Evolutionary conservation across 2,329 filamentous ascomycete species (phyloP), one percentile per base, ranked within the genome.

Genomic region (Domatiomyces globalis): DNA sequence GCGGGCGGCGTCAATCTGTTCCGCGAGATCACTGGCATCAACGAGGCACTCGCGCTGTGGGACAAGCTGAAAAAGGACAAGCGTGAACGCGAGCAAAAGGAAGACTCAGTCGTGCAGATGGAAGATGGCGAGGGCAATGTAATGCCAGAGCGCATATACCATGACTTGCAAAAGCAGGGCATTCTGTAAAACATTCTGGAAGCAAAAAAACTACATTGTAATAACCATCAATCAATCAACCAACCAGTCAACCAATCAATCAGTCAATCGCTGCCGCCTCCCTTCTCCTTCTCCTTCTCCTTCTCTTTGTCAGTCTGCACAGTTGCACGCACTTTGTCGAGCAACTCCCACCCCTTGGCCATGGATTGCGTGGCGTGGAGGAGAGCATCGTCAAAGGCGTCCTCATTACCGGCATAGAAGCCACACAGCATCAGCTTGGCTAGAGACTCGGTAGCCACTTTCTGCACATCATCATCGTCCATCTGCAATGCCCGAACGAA

Each of bases 131-230:
- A 94, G 65, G 92, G 92, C 46, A 96, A 98, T 63, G 92, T 98
- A 52, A 98, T 98, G 92, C 92, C 94, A 0, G 88, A 95, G 71
- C 94, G 95, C 75, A 90, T 98, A 50, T 98, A 95, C 67, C 83
- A 89, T 59, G 92, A 98, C 75, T 70, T 96, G 68, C 85, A 87
- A 69, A 94, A 94, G 71, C 87, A 94, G 66, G 90, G 90, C 33
- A 73, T 95, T 63, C 71, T 94, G 58, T 92, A 74, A 66, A 12
- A 44, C 22, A 5, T 10, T 2, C 6, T 33, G 10, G 22, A 2
- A 12, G 10, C 5, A 9, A 45, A 5, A 6, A 19, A 19, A 25
- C 18, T 18, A 49, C 27, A 39, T 49, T 18, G 5, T 8, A 20
- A 25, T 36, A 49, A 8, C 18, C 17, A 17, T 43, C 12, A 15